A percentile compares a stretch with the other conserved stretches of the same genome.
These are phyloP conservation scores for Claviceps humidiphila DNA, from an alignment of 2,329 filamentous ascomycete genomes.

Conservation along the genomic window DNA sequence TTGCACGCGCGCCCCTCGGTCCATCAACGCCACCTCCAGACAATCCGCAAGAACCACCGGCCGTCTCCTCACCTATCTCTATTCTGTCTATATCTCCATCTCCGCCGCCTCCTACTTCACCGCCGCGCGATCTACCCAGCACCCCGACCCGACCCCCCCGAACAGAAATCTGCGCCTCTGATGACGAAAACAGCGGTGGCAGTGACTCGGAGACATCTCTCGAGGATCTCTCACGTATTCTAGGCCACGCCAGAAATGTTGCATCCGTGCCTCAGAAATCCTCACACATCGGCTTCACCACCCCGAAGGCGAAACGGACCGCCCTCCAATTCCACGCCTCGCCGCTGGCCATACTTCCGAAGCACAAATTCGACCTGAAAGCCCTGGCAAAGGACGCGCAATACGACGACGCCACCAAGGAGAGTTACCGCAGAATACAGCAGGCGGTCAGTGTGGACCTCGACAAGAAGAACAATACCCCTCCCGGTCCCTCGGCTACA, in stretches of 20 bases:
- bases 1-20: slow-evolving; percentile 7
- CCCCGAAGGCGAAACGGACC: slow-evolving; percentile 35
- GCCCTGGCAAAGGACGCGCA: slow-evolving; percentile 46
- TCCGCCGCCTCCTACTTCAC: slow-evolving; percentile 14
- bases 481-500: background rate
- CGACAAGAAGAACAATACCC: slow-evolving; percentile 3
- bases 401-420: slow-evolving; percentile 45
- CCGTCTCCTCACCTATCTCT: slow-evolving; percentile 1
- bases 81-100: slow-evolving; percentile 12
- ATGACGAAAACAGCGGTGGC: slow-evolving; percentile 53
- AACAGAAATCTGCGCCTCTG: slow-evolving; percentile 51
- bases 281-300: slow-evolving; percentile 18
- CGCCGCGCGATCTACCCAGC: slow-evolving; percentile 10
- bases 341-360: slow-evolving; percentile 36
- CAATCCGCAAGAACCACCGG: slow-evolving; percentile 2
- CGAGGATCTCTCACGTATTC: slow-evolving; percentile 30
- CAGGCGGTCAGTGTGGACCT: slow-evolving; percentile 16
- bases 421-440: slow-evolving; percentile 34
- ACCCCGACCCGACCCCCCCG: slow-evolving; percentile 14
- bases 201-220: slow-evolving; percentile 43
- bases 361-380: slow-evolving; percentile 52
- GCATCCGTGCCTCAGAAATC: slow-evolving; percentile 1
- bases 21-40: slow-evolving; percentile 3
- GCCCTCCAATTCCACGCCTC: slow-evolving; percentile 28
- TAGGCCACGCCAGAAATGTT: slow-evolving; percentile 13